Base-by-base conservation (phyloP, 2,329 filamentous ascomycete genomes). In the Cordyceps militaris region DNA sequence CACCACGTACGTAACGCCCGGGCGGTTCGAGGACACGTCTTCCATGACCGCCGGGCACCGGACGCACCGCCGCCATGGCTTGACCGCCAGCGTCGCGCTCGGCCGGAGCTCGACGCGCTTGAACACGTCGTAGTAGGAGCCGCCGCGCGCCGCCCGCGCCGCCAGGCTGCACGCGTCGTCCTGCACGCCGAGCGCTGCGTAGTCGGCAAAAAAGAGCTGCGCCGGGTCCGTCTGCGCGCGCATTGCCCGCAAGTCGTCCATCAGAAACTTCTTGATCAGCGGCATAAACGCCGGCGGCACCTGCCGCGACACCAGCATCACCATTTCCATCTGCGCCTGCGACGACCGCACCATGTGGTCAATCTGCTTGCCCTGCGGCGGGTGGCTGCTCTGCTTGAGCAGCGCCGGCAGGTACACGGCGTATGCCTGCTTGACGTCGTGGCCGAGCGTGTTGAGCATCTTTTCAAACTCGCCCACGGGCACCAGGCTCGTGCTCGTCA, bases 151-250 rank as follows among this genome's bases (percentile, higher is more conserved):
- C 59, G 68, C 71, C 58, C 72, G 71, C 21, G 66, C 65, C 3
- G 67, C 70, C 13, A 82, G 66, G 4, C 79, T 81, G 19, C 74
- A 73, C 14, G 71, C 71, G 59, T 85, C 82, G 55, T 85, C 79
- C 10, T 80, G 78, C 14, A 90, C 75, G 5, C 87, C 87, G 11
- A 94, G 76, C 67, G 89, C 81, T 50, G 77, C 78, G 57, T 85
- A 89, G 67, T 94, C 83, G 50, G 83, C 82, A 70, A 91, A 88
- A 72, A 88, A 89, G 50, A 96, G 76, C 60, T 79, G 79, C 10
- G 85, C 81, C 28, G 83, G 79, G 62, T 94, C 84, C 11, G 85
- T 78, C 56, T 80, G 76, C 5, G 75, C 74, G 42, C 81, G 77
- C 56, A 92, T 79, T 21, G 77, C 75, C 0, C 75, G 76, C 28